Evolutionary conservation across 192 early-diverging fungal genomes (phyloP), one percentile per base, ranked within the genome.

Genomic region (Pilaira anomala): DNA sequence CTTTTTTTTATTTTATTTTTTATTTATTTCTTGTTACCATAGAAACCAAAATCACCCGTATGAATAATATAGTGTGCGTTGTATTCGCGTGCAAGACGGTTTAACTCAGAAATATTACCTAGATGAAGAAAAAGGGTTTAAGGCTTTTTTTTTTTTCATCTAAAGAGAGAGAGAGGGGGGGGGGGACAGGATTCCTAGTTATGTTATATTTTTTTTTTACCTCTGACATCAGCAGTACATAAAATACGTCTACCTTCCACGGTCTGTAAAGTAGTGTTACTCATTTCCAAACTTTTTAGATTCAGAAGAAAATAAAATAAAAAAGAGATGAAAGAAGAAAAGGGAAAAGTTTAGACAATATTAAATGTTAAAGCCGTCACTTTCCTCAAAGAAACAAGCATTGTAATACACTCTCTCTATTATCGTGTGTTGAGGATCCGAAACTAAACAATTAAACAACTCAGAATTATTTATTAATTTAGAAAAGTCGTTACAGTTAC

Each of bases 21-120:
- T 36, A 36, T 36, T 36, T 36, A 36, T 36, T 36, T 1, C 33
- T 7, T 24, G 29, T 55, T 69, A 82, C 83, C 83, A 71, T 83
- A 85, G 52, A 85, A 85, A 26, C 81, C 81, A 62, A 85, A 85
- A 65, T 85, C 83, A 24, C 83, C 83, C 21, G 81, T 79, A 41
- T 85, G 83, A 29, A 85, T 80, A 28, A 85, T 71, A 57, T 73
- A 60, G 30, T 75, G 69, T 5, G 83, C 83, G 33, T 78, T 77
- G 7, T 79, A 75, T 44, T 81, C 76, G 46, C 77, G 76, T 42
- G 80, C 83, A 16, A 85, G 69, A 33, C 72, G 60, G 62, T 85
- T 83, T 11, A 85, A 65, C 63, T 81, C 79, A 48, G 83, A 85
- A 24, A 85, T 74, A 25, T 78, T 71, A 33, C 83, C 83, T 84